phyloP scores from a whole-genome alignment of 2,329 filamentous ascomycete species.

The Colletotrichum nymphaeae region DNA sequence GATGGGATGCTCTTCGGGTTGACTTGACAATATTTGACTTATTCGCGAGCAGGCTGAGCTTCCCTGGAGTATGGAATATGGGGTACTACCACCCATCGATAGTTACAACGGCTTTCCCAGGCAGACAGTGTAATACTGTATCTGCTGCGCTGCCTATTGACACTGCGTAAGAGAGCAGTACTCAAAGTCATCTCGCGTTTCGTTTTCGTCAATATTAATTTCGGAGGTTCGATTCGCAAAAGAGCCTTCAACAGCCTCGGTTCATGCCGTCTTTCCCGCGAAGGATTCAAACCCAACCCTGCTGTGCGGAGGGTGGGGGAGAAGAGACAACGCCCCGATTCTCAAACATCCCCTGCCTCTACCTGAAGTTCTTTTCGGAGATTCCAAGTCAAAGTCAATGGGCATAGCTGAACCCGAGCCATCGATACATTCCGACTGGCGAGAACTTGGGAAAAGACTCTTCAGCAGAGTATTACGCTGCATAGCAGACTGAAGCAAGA shows the following conservation, averaged over 20 bases:
- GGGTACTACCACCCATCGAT: too few species aligned
- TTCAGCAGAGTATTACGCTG: background rate
- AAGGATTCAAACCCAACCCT: background rate
- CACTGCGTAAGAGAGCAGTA: too few species aligned
- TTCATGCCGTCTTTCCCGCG: background rate
- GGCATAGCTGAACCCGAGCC: background rate
- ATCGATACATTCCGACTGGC: background rate
- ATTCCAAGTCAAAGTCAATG: too few species aligned
- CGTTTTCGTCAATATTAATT: background rate
- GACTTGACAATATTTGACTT: background rate
- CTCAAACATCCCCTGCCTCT: background rate
- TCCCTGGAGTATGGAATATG: background rate
- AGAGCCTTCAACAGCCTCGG: background rate
- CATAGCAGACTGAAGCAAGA: background rate
- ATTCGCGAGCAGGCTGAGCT: background rate
- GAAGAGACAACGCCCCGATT: background rate
- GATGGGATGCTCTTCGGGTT: background rate
- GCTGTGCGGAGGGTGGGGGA: background rate
- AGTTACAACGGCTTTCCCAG: background rate
- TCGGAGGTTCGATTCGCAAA: background rate
- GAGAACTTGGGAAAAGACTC: background rate
- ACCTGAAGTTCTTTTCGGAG: too few species aligned
- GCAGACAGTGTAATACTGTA: background rate
- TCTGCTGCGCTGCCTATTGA: background rate
- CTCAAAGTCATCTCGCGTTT: background rate